Conservation (phyloP, 257 asterid species). For the Solanum etuberosum region DNA sequence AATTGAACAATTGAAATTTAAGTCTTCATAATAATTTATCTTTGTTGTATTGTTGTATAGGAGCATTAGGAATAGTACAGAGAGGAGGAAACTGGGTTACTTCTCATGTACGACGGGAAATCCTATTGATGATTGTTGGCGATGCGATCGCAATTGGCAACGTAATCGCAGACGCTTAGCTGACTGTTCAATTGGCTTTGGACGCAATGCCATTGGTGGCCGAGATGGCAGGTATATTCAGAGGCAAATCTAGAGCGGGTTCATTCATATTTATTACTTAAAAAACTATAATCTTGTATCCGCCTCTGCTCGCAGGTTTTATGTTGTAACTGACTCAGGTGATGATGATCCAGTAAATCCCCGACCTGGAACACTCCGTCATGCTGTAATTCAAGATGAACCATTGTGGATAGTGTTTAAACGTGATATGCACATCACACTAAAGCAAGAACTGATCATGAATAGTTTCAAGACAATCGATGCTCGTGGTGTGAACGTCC, state of each 20-base stretch:
- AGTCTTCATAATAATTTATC: background rate
- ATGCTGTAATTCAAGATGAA: constrained; percentile 72
- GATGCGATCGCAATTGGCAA: constrained; percentile 64
- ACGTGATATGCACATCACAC: constrained; percentile 65
- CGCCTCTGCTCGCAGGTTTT: background rate
- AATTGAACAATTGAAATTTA: background rate
- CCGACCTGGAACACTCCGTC: constrained; percentile 77
- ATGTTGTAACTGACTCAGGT: constrained; percentile 49
- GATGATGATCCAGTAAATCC: constrained; percentile 73
- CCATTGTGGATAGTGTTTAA: constrained; percentile 83
- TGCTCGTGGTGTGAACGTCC: constrained; percentile 75
- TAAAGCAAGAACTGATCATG: constrained; percentile 77
- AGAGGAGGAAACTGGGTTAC: constrained; percentile 65
- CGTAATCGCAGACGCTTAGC: constrained; percentile 67
- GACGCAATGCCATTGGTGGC: constrained; percentile 82
- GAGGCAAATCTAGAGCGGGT: background rate
- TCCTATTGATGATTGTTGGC: constrained; percentile 92
- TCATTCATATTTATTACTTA: background rate
- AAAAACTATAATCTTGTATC: background rate
- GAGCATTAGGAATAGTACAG: constrained; percentile 55
- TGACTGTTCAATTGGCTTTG: constrained; percentile 78
- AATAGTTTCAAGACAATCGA: constrained; percentile 90
- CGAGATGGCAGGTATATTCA: constrained; percentile 42
- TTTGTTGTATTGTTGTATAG: constrained; percentile 25
- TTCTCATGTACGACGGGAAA: constrained; percentile 71